A percentile compares a stretch with the other conserved stretches of the same genome.
phyloP scores from a whole-genome alignment of 345 rosid species.

The Lepidium didymum region DNA sequence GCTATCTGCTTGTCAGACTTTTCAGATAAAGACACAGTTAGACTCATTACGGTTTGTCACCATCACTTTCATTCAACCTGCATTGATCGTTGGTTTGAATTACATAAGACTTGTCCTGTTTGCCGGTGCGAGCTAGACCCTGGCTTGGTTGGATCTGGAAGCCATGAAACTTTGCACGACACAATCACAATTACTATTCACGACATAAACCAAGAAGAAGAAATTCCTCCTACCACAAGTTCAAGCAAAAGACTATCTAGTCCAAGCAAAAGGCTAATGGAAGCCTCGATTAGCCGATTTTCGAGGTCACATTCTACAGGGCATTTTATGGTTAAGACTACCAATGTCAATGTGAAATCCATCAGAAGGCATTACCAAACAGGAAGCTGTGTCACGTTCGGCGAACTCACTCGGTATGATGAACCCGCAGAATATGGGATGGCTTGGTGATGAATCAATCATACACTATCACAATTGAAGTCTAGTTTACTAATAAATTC shows the following conservation, averaged over 20 bases:
- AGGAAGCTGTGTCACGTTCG: slow-evolving; percentile 53
- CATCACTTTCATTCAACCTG: slow-evolving; percentile 78
- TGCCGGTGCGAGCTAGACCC: slow-evolving; percentile 68
- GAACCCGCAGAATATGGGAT: slow-evolving; percentile 5
- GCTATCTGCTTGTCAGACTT: slow-evolving; percentile 80
- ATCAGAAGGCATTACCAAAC: slow-evolving; percentile 39
- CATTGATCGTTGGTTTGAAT: slow-evolving; percentile 78
- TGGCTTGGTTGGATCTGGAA: slow-evolving; percentile 14
- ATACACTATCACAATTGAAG: slow-evolving; percentile 12
- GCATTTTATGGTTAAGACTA: slow-evolving; percentile 40
- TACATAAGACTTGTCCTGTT: slow-evolving; percentile 84
- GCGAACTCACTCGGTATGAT: slow-evolving; percentile 29
- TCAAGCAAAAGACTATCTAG: slow-evolving; percentile 33
- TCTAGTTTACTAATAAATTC: slow-evolving; percentile 14
- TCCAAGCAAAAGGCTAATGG: slow-evolving; percentile 32
- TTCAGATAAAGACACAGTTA: slow-evolving; percentile 50
- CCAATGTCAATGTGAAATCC: slow-evolving; percentile 28
- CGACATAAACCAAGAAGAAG: slow-evolving; percentile 27
- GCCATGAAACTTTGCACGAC: slow-evolving; percentile 17
- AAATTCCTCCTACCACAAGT: slow-evolving; percentile 10
- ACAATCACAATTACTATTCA: slow-evolving; percentile 15
- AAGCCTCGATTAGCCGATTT: slow-evolving; percentile 29
- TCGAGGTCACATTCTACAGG: slow-evolving; percentile 75
- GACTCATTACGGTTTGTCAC: slow-evolving; percentile 62
- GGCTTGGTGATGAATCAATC: slow-evolving; percentile 20